Evolutionary conservation across 2,329 filamentous ascomycete genomes (phyloP), one percentile per base, ranked within the genome.

Genomic region (Davidsoniella virescens): DNA sequence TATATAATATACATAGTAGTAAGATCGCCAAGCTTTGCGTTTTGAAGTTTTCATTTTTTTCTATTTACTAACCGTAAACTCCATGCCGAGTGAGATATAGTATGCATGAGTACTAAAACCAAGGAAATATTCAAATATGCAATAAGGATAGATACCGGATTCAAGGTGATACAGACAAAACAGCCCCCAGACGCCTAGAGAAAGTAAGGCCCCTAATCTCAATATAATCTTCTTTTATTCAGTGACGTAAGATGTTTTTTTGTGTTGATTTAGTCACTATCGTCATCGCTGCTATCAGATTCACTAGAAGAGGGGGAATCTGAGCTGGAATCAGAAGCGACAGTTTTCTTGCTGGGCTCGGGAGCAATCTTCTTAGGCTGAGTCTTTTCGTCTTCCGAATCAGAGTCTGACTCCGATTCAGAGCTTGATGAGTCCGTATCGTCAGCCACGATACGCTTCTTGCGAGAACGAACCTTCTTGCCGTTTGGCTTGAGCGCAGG

Each of bases 381-480:
- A 12, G 29, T 8, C 29, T 33, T 33, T 33, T 33, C 29, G 2
- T 33, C 8, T 7, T 51, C 52, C 26, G 62, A 61, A 29, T 65
- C 61, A n/a, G 62, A 62, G 45, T 62, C 61, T 1, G 61, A 56
- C 6, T 63, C 60, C 2, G 52, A 54, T 38, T 51, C 47, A 2
- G 45, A 53, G 5, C 49, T 52, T 14, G 43, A 43, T 0, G 65
- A 67, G 6, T 67, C 67, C 1, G 61, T 62, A 3, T 59, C 59
- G 49, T 61, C 55, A 0, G 59, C 52, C 52, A 48, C 48, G 17
- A 54, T 44, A 47, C 52, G 52, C 45, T 51, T 51, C 52, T 54
- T 54, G 25, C 52, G 52, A 16, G 48, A 36, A 36, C 52, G 48
- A 16, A 45, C 68, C 64, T 57, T 66, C 58, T 68, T 70, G 42